A percentile compares a stretch with the other conserved stretches of the same genome.
These are phyloP conservation scores for Aspergillus arachidicola DNA, from an alignment of 2,329 filamentous ascomycete genomes.

Conservation along the genomic window DNA sequence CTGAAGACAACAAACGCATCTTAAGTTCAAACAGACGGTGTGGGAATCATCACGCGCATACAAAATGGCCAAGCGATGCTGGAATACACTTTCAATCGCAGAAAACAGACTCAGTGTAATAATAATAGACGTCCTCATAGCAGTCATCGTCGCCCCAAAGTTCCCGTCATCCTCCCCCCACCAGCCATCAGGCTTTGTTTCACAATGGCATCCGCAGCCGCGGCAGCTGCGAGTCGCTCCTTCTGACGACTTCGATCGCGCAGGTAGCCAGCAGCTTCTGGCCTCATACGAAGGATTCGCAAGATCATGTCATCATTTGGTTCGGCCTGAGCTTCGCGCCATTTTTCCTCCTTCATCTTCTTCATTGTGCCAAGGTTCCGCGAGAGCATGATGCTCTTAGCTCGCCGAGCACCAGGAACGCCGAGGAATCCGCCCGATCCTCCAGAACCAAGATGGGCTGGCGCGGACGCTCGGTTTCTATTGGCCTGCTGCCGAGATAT, in stretches of 20 bases:
- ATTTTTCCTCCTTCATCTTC: conserved; percentile 92
- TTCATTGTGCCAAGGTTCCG: conserved; percentile 95
- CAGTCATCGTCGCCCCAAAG: conserved; percentile 35
- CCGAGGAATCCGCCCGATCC: conserved; percentile 51
- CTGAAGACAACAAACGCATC: neutral
- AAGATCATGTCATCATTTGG: conserved; percentile 98
- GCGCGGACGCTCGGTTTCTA: conserved; percentile 70
- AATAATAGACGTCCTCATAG: neutral
- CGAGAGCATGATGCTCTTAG: conserved; percentile 83
- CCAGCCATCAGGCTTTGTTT: conserved; percentile 78
- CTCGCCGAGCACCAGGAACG: conserved; percentile 51
- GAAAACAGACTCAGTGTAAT: conserved; percentile 8
- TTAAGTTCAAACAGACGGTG: neutral
- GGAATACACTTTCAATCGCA: conserved; percentile 4
- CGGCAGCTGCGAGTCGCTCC: conserved; percentile 85
- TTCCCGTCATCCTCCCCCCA: conserved; percentile 56
- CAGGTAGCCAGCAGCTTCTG: conserved; percentile 83
- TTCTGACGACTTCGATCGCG: conserved; percentile 91
- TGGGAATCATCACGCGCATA: conserved; percentile 19
- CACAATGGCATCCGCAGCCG: conserved; percentile 92
- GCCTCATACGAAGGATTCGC: conserved; percentile 89
- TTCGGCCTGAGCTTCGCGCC: conserved; percentile 92
- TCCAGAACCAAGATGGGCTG: conserved; percentile 52
- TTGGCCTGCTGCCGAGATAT: conserved; percentile 72
- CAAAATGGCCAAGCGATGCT: conserved; percentile 13